phyloP scores from a whole-genome alignment of 306 rosid species.

The Cucurbita argyrosperma region DNA sequence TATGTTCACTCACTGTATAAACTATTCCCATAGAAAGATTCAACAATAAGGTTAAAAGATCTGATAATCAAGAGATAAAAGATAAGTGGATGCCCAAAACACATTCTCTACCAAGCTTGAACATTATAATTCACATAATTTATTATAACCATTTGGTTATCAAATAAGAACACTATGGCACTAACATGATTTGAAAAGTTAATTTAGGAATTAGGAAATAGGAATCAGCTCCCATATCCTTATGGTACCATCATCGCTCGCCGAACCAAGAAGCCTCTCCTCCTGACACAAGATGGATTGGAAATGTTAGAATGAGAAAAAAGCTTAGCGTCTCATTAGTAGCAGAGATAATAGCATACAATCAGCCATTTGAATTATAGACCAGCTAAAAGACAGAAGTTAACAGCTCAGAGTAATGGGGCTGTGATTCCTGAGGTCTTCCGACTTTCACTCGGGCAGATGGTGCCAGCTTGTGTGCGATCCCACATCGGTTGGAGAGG shows the following conservation, averaged over 20 bases:
- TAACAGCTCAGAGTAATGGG: not conserved
- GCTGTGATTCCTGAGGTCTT: not conserved
- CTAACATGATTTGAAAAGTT: not conserved
- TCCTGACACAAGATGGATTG: constrained; percentile 31
- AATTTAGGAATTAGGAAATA: constrained; percentile 20
- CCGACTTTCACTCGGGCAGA: not conserved
- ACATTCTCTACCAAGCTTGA: not conserved
- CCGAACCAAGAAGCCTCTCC: constrained; percentile 62
- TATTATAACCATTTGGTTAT: not conserved
- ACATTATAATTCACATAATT: constrained; percentile 6
- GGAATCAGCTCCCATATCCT: constrained; percentile 81
- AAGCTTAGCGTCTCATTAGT: not conserved
- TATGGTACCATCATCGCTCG: constrained; percentile 76
- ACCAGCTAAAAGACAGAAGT: not conserved
- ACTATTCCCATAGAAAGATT: not conserved
- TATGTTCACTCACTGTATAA: not conserved
- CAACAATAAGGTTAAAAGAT: not conserved
- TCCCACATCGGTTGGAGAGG: too few relatives aligned
- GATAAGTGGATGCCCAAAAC: not conserved
- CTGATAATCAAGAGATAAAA: not conserved
- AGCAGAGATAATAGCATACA: not conserved
- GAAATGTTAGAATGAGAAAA: not conserved
- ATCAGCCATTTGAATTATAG: not conserved
- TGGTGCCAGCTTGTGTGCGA: not conserved
- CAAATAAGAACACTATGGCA: not conserved